Evolutionary conservation across 2,329 filamentous ascomycete genomes (phyloP).

Genomic region (Pyricularia sp.): DNA sequence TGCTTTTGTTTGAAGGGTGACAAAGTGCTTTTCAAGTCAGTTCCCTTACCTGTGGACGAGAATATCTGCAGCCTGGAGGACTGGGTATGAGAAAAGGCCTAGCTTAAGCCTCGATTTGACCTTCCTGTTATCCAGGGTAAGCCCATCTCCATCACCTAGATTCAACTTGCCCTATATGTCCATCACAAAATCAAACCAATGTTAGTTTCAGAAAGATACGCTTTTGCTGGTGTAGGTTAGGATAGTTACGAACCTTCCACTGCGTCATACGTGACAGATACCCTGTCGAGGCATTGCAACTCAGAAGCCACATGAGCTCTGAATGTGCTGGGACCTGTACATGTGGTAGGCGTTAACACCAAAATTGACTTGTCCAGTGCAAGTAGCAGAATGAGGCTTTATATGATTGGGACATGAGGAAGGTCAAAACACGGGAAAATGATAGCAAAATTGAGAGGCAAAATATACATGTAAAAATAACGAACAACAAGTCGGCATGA

Average conservation of each 20-base stretch:
- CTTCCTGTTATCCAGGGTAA: slow-evolving; percentile 46
- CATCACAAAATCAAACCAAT: too few relatives aligned
- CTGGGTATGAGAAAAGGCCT: slow-evolving; percentile 89
- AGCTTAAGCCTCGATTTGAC: slow-evolving; percentile 57
- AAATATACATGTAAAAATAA: background rate
- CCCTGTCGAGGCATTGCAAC: slow-evolving; percentile 80
- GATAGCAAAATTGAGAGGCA: too few relatives aligned
- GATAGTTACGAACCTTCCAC: slow-evolving; percentile 60
- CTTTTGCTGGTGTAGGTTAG: background rate
- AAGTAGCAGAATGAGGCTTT: background rate
- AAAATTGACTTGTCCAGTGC: background rate
- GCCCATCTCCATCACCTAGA: slow-evolving; percentile 30
- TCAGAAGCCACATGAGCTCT: slow-evolving; percentile 95
- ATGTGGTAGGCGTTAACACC: background rate
- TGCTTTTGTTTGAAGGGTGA: background rate
- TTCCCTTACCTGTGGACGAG: slow-evolving; percentile 57
- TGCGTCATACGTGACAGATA: slow-evolving; percentile 98
- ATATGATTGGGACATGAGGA: background rate
- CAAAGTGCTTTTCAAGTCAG: background rate
- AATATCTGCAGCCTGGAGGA: slow-evolving; percentile 89
- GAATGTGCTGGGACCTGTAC: slow-evolving; percentile 59
- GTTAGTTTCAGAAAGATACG: background rate
- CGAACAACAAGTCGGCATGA: background rate
- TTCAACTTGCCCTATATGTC: background rate
- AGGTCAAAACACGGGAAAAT: background rate